Base-by-base conservation (phyloP, 805 yeast genomes). In the Wickerhamiella kurtzmanii region DNA sequence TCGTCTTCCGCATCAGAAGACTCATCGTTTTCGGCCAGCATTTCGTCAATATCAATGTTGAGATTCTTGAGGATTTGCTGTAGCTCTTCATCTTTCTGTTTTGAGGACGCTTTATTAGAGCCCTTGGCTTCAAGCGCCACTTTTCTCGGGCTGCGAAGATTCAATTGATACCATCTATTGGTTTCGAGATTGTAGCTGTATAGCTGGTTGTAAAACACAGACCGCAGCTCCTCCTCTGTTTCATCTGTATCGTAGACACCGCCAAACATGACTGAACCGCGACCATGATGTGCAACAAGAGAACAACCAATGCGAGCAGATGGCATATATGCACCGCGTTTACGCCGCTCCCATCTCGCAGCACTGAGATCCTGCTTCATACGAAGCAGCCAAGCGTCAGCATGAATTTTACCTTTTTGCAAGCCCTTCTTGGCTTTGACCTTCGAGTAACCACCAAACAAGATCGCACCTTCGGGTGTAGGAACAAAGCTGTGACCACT, bases 191-290 rank as follows among this genome's bases (percentile, higher is more conserved):
- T 94, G 61, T 84, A 89, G 1, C 94, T 80, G 57, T 77, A 77
- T 44, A 89, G 64, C 50, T 79, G 78, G 61, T 88, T 87, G 66
- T 75, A 89, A 62, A 88, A 89, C 43, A 75, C 77, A 1, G 95
- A 85, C 41, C 82, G 89, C 50, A 89, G 66, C 46, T 82, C 76
- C 64, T 92, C 97, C 62, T 89, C 97, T 13, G 95, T 89, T 64
- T 89, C 98, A 56, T 88, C 95, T 51, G 75, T 83, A 63, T 89
- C 97, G 58, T 76, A 88, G 13, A 92, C 98, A 56, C 97, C 97
- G 36, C 97, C 97, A 67, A 89, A 92, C 59, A 88, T 58, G 8
- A 89, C 73, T 6, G 32, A 25, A 48, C 96, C 96, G 67, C 96
- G 77, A 49, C 94, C 94, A 4, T 53, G 50, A 64, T 89, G 97